Evolutionary conservation across 2,329 filamentous ascomycete species (phyloP).

Genomic region (Colletotrichum sidae): DNA sequence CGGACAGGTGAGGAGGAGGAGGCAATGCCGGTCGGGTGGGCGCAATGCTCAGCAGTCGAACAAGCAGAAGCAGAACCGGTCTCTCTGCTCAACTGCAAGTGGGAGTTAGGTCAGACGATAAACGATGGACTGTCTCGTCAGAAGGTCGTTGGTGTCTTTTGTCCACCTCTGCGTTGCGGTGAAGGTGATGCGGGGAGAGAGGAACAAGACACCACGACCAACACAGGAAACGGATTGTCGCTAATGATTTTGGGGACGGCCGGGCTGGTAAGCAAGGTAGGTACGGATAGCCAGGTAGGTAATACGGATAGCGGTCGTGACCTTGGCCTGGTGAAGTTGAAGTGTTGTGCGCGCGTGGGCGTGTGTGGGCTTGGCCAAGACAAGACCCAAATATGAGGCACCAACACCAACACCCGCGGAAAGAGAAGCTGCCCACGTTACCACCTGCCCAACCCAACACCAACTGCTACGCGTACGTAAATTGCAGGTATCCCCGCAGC

Average conservation of each 20-base stretch:
- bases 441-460: neutral
- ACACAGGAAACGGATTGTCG: slow-evolving; percentile 4
- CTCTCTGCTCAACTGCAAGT: neutral
- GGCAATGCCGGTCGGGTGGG: too few species aligned
- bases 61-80: neutral
- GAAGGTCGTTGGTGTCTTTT: too few species aligned
- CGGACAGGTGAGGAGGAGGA: neutral
- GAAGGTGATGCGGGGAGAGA: slow-evolving; percentile 7
- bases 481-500: neutral
- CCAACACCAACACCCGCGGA: slow-evolving; percentile 14
- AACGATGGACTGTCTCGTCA: too few species aligned
- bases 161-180: neutral
- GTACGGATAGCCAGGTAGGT: too few species aligned
- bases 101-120: slow-evolving; percentile 15
- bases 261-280: neutral
- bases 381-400: slow-evolving; percentile 29
- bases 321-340: neutral
- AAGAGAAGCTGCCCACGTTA: slow-evolving; percentile 5
- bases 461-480: neutral
- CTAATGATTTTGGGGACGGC: slow-evolving; percentile 15
- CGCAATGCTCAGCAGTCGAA: slow-evolving; percentile 5
- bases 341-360: neutral
- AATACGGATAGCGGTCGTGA: neutral
- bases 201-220: neutral
- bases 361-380: neutral